These are phyloP conservation scores for Pichia eremophila DNA, from an alignment of 805 yeast genomes.

Conservation along the genomic window DNA sequence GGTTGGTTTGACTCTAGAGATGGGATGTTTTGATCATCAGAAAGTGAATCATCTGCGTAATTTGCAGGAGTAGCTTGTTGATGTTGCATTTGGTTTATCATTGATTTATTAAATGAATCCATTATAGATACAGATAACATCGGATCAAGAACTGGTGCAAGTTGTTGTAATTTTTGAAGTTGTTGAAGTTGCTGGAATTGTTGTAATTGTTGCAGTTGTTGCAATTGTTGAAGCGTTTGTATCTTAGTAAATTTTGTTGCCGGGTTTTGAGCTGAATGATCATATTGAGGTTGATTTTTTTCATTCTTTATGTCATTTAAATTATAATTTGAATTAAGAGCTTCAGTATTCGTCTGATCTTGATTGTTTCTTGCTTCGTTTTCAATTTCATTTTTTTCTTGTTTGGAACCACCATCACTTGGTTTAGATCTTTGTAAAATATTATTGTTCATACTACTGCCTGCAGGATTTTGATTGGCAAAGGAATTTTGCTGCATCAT, in stretches of 20 bases:
- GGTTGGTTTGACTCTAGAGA: neutral
- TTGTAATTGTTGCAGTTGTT: slow-evolving; percentile 5
- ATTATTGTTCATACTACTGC: too few relatives aligned
- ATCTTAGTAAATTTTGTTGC: neutral
- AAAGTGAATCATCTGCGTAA: neutral
- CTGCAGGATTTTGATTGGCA: neutral
- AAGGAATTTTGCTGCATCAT: neutral
- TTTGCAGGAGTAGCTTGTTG: neutral
- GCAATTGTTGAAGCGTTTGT: neutral
- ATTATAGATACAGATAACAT: slow-evolving; percentile 8
- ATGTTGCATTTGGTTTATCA: neutral
- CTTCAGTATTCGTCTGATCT: too few relatives aligned
- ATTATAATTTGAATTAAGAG: too few relatives aligned
- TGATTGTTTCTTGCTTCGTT: too few relatives aligned
- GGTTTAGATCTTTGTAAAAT: too few relatives aligned
- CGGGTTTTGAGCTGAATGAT: neutral
- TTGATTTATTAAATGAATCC: neutral
- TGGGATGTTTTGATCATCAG: neutral
- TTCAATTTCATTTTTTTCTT: too few relatives aligned
- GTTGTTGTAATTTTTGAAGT: neutral
- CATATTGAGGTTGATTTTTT: neutral
- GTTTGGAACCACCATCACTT: too few relatives aligned
- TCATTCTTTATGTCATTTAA: too few relatives aligned
- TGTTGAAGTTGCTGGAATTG: slow-evolving; percentile 6
- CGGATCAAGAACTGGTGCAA: slow-evolving; percentile 13